Base-by-base conservation (phyloP, 2,329 filamentous ascomycete genomes). In the Neofusicoccum laricinum region DNA sequence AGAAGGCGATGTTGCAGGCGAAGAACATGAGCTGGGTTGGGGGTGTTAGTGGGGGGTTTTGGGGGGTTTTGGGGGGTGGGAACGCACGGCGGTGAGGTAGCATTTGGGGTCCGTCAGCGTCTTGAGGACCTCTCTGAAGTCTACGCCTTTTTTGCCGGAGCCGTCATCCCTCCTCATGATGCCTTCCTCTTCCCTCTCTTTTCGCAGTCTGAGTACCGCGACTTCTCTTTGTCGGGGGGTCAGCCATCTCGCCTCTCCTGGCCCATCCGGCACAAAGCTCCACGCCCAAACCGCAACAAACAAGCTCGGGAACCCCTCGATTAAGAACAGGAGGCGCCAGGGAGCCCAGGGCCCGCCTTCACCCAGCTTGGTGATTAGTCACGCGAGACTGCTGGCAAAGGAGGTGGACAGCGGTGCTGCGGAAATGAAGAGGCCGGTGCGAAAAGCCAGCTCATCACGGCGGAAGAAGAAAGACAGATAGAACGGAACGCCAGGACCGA, bases 391-490 rank as follows among this genome's bases (percentile, higher is more conserved):
- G 43, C 91, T 91, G 0, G 93, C 93, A 68, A 95, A 88, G 2
- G 83, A 85, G 8, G 84, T 84, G 38, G 86, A 86, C 38, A 88
- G 73, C 0, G 86, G 85, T 6, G 85, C 85, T 0, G 86, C 93
- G 0, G 91, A 93, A 62, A 97, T 88, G 77, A 97, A 96, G 1
- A 96, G 84, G 21, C 92, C 93, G 0, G 91, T 95, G 41, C 93
- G 83, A 66, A 95, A 89, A 0, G 93, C 94, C 38, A 97, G 80
- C 75, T 98, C 94, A 51, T 86, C 79, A 6, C 85, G 78, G 14
- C 80, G 81, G 72, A 85, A 89, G 77, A 89, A 89, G 70, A 88
- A 84, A 0, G 85, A 87, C 8, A 89, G 75, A 66, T 87, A 89
- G 70, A 88, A 88, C 0, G 87, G 87, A 0, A 88, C 82, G 4